Evolutionary conservation across 2,329 filamentous ascomycete species (phyloP).

Genomic region (Aspergillus flavus): DNA sequence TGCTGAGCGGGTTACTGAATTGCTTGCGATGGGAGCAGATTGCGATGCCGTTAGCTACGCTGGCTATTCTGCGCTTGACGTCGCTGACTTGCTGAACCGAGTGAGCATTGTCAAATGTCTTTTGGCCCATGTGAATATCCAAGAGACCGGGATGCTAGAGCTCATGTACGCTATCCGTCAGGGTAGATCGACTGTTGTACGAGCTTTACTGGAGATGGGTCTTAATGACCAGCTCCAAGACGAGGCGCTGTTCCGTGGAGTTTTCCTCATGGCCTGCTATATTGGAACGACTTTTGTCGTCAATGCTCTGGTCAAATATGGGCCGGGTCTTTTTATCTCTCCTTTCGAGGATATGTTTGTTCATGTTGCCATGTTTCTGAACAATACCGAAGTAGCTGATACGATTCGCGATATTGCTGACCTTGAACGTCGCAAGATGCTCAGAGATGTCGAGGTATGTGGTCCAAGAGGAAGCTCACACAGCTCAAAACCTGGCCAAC

Average conservation of each 20-base stretch:
- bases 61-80: constrained; percentile 15
- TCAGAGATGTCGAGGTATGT: not conserved
- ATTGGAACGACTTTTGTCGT: constrained; percentile 7
- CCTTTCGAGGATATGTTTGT: constrained; percentile 25
- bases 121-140: constrained; percentile 8
- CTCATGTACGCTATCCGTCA: constrained; percentile 14
- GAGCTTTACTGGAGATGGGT: constrained; percentile 18
- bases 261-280: constrained; percentile 16
- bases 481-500: not conserved
- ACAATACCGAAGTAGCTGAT: constrained; percentile 35
- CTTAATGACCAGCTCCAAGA: constrained; percentile 12
- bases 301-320: constrained; percentile 26
- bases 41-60: constrained; percentile 8
- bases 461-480: not conserved
- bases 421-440: constrained; percentile 8
- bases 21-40: constrained; percentile 14
- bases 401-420: constrained; percentile 33
- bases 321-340: constrained; percentile 31
- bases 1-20: constrained; percentile 2
- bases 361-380: constrained; percentile 22
- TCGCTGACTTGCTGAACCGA: constrained; percentile 14
- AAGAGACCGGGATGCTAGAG: constrained; percentile 6
- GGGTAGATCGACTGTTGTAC: constrained; percentile 12
- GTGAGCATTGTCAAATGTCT: constrained; percentile 14
- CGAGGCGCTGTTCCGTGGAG: constrained; percentile 1